Percentiles rank a stretch among this genome's conserved stretches.
Conservation (phyloP, 768 basidiomycete genomes). For the Clavulina sp. region DNA sequence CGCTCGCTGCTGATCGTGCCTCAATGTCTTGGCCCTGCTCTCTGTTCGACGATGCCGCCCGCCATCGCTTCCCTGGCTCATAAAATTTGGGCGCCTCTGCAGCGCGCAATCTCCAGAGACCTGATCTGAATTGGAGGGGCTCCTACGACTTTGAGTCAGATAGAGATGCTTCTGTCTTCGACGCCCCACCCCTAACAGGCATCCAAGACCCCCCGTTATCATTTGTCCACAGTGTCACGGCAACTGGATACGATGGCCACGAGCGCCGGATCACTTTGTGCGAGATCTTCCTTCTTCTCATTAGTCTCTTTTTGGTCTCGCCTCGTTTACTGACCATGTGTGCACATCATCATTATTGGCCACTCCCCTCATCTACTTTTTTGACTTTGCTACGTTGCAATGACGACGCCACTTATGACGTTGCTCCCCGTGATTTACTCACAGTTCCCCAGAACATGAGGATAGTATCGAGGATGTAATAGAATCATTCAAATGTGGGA, state of each 20-base stretch:
- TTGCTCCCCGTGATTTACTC: neutral
- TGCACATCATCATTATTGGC: no score
- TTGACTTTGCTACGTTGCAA: neutral
- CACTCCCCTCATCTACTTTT: neutral
- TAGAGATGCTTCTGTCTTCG: neutral
- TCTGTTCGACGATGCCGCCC: no score
- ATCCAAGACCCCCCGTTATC: neutral
- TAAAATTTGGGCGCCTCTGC: neutral
- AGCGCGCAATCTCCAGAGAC: slow-evolving; percentile 1
- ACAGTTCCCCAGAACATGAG: neutral
- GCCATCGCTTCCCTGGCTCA: neutral
- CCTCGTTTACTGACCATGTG: no score
- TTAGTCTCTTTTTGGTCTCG: no score
- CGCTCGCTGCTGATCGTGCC: no score
- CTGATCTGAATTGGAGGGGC: neutral
- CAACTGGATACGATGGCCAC: neutral
- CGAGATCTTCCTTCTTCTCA: no score
- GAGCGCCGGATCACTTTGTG: neutral
- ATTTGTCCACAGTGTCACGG: neutral
- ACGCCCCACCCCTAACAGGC: neutral
- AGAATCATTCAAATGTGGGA: neutral
- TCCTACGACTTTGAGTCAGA: neutral
- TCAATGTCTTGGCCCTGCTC: no score
- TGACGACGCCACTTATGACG: neutral
- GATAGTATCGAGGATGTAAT: neutral